Evolutionary conservation across 768 basidiomycete species (phyloP).

Genomic region (Tricholoma bakamatsutake): DNA sequence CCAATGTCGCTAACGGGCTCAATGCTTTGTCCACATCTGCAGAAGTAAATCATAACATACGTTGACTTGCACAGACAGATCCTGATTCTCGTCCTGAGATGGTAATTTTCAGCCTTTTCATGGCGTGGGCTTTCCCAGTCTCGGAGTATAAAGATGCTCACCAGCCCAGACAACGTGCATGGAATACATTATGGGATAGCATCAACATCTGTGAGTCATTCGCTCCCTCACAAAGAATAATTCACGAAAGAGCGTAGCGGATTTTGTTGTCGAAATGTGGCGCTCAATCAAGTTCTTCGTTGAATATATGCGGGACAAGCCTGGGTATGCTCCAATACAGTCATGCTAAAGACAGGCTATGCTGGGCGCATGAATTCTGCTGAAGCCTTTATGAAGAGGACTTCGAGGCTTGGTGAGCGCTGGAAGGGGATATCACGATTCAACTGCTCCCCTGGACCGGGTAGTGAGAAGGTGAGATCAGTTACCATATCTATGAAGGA

Average conservation of each 20-base stretch:
- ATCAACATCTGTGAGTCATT: constrained; percentile 22
- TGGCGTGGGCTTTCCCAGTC: constrained; percentile 77
- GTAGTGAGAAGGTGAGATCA: not conserved
- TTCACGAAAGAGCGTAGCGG: constrained; percentile 31
- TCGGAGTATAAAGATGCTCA: constrained; percentile 52
- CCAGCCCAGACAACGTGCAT: constrained; percentile 40
- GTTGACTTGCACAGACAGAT: not conserved
- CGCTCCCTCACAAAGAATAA: not conserved
- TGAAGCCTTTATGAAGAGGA: not conserved
- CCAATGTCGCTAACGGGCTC: constrained; percentile 78
- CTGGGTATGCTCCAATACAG: not conserved
- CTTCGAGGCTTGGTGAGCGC: not conserved
- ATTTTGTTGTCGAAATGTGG: constrained; percentile 59
- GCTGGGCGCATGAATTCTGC: not conserved
- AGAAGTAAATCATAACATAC: constrained; percentile 43
- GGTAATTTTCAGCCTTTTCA: constrained; percentile 69
- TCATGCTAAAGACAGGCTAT: not conserved
- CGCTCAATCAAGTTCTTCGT: constrained; percentile 50
- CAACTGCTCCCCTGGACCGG: not conserved
- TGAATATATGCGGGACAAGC: not conserved
- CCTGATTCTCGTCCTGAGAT: constrained; percentile 41
- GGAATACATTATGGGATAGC: constrained; percentile 64
- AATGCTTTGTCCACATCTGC: constrained; percentile 78
- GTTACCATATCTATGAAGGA: not conserved
- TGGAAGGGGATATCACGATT: not conserved